Percentiles rank a stretch among this genome's conserved stretches.
Evolutionary conservation across 805 yeast genomes (phyloP).

Genomic region (Candida sanyiensis): DNA sequence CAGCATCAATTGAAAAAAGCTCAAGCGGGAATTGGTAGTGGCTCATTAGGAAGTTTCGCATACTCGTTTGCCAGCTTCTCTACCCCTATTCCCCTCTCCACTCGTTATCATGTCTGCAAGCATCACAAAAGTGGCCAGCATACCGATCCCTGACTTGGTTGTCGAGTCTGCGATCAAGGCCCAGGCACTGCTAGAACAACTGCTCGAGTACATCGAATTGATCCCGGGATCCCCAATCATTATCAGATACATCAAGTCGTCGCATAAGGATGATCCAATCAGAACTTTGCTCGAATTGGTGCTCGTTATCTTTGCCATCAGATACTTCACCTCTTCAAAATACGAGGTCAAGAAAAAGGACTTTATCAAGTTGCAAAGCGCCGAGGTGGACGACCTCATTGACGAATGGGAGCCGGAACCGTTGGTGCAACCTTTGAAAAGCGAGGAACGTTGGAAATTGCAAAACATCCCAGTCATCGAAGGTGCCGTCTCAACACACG

Average conservation of each 20-base stretch:
- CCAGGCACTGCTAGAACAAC: slow-evolving; percentile 4
- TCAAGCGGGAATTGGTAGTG: too few species aligned
- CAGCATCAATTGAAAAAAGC: too few species aligned
- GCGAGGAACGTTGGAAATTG: slow-evolving; percentile 56
- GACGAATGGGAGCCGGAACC: slow-evolving; percentile 94
- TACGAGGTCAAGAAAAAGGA: slow-evolving; percentile 71
- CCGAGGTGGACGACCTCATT: slow-evolving; percentile 75
- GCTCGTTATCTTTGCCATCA: slow-evolving; percentile 72
- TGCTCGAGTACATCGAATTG: slow-evolving; percentile 15
- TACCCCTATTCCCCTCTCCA: not conserved
- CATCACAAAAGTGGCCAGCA: slow-evolving; percentile 7
- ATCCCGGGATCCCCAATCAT: slow-evolving; percentile 55
- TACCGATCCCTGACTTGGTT: slow-evolving; percentile 8
- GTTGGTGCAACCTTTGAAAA: slow-evolving; percentile 48
- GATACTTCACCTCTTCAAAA: slow-evolving; percentile 73
- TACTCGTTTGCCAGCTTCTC: too few species aligned
- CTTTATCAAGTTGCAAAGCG: slow-evolving; percentile 49
- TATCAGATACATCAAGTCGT: slow-evolving; percentile 69
- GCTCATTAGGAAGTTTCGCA: too few species aligned
- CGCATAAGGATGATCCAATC: slow-evolving; percentile 91
- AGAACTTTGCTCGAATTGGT: slow-evolving; percentile 78
- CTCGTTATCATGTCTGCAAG: not conserved
- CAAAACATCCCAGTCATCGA: slow-evolving; percentile 56
- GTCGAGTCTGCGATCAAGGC: slow-evolving; percentile 8
- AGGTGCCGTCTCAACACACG: slow-evolving; percentile 39